Percentiles rank a stretch among this genome's conserved stretches.
Conservation (phyloP, 257 asterid genomes). For the Nicotiana tomentosiformis region DNA sequence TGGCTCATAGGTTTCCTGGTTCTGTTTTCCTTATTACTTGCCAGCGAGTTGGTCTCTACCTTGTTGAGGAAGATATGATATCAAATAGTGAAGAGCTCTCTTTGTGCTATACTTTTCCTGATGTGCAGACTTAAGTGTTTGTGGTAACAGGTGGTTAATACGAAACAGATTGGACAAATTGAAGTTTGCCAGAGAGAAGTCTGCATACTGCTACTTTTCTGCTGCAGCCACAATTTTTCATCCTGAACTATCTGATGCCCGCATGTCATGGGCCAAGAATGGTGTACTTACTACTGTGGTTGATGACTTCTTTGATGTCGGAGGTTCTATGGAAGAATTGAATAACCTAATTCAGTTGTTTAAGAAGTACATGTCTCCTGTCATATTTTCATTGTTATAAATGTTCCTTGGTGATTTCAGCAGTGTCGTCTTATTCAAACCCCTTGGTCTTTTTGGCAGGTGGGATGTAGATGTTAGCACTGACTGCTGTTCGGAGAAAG, state of each 20-base stretch:
- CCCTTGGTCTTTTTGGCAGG: slow-evolving; percentile 28
- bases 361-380: slow-evolving; percentile 36
- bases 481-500: slow-evolving; percentile 55
- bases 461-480: slow-evolving; percentile 59
- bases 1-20: background rate
- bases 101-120: background rate
- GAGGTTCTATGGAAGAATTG: slow-evolving; percentile 78
- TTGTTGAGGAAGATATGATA: background rate
- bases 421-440: background rate
- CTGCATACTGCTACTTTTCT: slow-evolving; percentile 87
- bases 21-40: background rate
- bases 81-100: background rate
- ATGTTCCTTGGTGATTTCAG: background rate
- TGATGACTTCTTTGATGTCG: slow-evolving; percentile 86
- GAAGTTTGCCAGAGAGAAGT: slow-evolving; percentile 73
- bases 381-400: background rate
- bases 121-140: background rate
- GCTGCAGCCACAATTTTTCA: slow-evolving; percentile 66
- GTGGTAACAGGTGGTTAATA: slow-evolving; percentile 58
- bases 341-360: slow-evolving; percentile 57
- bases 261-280: slow-evolving; percentile 92
- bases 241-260: slow-evolving; percentile 77
- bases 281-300: slow-evolving; percentile 79
- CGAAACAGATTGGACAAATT: slow-evolving; percentile 73
- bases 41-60: background rate